These are phyloP conservation scores for Leccinum solheimii DNA, from an alignment of 1,284 basidiomycete species.

Conservation along the genomic window DNA sequence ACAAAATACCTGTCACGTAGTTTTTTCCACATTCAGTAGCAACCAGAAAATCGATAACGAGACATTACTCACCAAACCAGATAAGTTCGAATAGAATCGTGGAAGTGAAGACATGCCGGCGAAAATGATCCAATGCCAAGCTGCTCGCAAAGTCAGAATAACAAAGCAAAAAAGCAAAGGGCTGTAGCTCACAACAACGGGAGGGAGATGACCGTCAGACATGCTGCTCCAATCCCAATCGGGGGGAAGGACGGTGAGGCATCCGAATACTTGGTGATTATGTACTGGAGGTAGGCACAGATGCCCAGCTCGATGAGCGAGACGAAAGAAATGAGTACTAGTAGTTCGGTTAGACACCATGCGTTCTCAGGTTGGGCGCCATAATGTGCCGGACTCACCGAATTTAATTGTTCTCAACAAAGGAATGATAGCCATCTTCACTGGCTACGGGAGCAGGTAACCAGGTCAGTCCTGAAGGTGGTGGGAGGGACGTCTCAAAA, in stretches of 20 bases:
- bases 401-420: slow-evolving; percentile 24
- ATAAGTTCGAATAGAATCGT: slow-evolving; percentile 26
- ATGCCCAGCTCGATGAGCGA: slow-evolving; percentile 26
- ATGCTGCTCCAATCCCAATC: slow-evolving; percentile 16
- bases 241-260: slow-evolving; percentile 14
- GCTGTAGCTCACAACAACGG: slow-evolving; percentile 24
- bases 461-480: neutral
- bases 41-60: neutral
- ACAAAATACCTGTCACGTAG: slow-evolving; percentile 21
- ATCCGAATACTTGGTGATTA: slow-evolving; percentile 4
- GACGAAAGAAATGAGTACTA: slow-evolving; percentile 19
- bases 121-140: slow-evolving; percentile 14
- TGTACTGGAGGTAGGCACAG: slow-evolving; percentile 18
- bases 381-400: slow-evolving; percentile 17
- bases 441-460: slow-evolving; percentile 1
- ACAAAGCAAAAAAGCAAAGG: neutral
- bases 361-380: neutral
- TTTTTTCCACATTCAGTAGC: slow-evolving; percentile 1
- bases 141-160: slow-evolving; percentile 13
- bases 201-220: slow-evolving; percentile 24
- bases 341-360: neutral
- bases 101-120: slow-evolving; percentile 18
- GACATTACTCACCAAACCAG: slow-evolving; percentile 27
- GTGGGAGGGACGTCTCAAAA: slow-evolving; percentile 1
- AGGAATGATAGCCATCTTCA: slow-evolving; percentile 27